Evolutionary conservation across 768 basidiomycete genomes (phyloP).

Genomic region (Leccinum arenicola): DNA sequence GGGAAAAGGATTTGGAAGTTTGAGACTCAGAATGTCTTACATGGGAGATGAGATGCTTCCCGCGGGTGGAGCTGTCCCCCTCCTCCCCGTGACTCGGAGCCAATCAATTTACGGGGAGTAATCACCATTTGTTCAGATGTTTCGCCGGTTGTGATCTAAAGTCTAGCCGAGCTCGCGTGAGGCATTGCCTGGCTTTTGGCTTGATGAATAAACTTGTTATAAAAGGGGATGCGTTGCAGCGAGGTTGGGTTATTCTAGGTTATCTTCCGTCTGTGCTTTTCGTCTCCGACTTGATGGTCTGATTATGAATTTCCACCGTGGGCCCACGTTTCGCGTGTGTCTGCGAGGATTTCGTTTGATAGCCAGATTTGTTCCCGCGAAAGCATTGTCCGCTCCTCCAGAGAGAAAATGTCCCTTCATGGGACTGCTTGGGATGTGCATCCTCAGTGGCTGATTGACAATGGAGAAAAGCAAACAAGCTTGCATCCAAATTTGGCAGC

Average conservation of each 20-base stretch:
- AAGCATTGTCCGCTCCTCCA: not conserved
- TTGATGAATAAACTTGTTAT: not conserved
- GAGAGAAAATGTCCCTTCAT: not conserved
- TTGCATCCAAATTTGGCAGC: not conserved
- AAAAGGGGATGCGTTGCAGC: not conserved
- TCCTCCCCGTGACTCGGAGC: not conserved
- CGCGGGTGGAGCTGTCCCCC: not conserved
- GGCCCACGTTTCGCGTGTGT: not conserved
- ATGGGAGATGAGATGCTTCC: not conserved
- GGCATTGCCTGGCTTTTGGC: not conserved
- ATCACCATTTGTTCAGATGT: not conserved
- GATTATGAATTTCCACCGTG: not conserved
- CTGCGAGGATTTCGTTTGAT: not conserved
- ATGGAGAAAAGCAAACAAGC: not conserved
- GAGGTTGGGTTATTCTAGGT: not conserved
- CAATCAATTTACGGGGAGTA: constrained; percentile 1
- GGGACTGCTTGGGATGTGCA: not conserved
- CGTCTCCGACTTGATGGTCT: not conserved
- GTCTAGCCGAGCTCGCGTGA: not conserved
- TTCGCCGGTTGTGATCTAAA: not conserved
- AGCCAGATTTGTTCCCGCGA: constrained; percentile 24
- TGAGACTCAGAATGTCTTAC: constrained; percentile 14
- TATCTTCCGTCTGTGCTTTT: not conserved
- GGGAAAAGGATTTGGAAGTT: constrained; percentile 7
- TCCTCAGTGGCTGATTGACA: not conserved